These are phyloP conservation scores for Acephala macrosclerotiorum DNA, from an alignment of 2,329 filamentous ascomycete genomes.

Conservation along the genomic window DNA sequence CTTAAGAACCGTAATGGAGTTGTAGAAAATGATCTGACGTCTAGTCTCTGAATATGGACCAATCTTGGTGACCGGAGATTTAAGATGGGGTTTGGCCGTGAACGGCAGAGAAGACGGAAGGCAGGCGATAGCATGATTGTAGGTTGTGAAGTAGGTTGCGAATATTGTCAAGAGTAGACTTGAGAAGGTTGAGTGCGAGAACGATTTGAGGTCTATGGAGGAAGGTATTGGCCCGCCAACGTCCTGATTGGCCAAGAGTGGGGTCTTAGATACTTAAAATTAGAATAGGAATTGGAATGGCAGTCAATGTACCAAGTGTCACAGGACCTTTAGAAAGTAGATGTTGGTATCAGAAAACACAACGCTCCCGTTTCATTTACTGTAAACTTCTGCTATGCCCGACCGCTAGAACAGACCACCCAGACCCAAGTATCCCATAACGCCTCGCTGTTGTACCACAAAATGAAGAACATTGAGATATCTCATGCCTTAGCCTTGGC, in stretches of 20 bases:
- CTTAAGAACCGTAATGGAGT: constrained; percentile 28
- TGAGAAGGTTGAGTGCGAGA: background rate
- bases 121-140: constrained; percentile 19
- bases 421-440: constrained; percentile 14
- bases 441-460: constrained; percentile 27
- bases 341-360: background rate
- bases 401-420: background rate
- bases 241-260: constrained; percentile 19
- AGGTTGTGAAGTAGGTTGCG: background rate
- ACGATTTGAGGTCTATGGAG: background rate
- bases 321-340: background rate
- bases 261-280: constrained; percentile 1
- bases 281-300: background rate
- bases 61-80: background rate
- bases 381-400: background rate
- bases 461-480: background rate
- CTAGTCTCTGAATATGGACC: background rate
- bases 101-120: constrained; percentile 12
- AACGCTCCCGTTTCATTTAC: background rate
- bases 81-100: constrained; percentile 5
- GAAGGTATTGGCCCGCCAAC: background rate
- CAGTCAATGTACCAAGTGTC: background rate
- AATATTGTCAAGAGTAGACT: constrained; percentile 6
- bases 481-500: constrained; percentile 27
- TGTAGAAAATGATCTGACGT: constrained; percentile 28